Conservation (phyloP, 495 filamentous ascomycete genomes). For the Tuber umbilicatum region DNA sequence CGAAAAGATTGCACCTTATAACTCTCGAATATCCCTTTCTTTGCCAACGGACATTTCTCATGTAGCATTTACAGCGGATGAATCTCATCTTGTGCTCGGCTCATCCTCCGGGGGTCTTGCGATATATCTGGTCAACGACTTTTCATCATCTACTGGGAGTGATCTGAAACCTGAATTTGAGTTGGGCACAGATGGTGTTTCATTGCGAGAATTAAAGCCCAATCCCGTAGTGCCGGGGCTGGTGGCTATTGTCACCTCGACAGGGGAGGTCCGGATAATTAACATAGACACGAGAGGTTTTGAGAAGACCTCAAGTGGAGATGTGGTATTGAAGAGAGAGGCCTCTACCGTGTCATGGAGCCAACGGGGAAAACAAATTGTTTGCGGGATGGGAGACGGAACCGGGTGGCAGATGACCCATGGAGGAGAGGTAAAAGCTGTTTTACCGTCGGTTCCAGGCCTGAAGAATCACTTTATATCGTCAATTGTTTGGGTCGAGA, state of each 20-base stretch:
- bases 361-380: constrained; percentile 80
- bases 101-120: constrained; percentile 77
- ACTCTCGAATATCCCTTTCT: constrained; percentile 63
- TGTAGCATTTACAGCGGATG: constrained; percentile 78
- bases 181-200: constrained; percentile 64
- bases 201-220: constrained; percentile 67
- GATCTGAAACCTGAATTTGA: constrained; percentile 53
- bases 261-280: constrained; percentile 75
- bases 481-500: constrained; percentile 83
- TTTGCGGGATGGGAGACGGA: constrained; percentile 81
- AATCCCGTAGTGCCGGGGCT: constrained; percentile 66
- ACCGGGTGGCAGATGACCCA: constrained; percentile 76
- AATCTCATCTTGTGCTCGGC: constrained; percentile 72
- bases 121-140: constrained; percentile 64
- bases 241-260: constrained; percentile 70
- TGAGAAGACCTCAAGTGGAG: constrained; percentile 57
- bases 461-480: constrained; percentile 70
- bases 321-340: constrained; percentile 56
- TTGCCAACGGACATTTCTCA: constrained; percentile 75
- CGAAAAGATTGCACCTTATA: constrained; percentile 60
- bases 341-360: constrained; percentile 91
- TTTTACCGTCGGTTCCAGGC: constrained; percentile 69
- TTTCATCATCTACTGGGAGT: constrained; percentile 58
- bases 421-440: constrained; percentile 63
- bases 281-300: constrained; percentile 64